These are phyloP conservation scores for Falciphora oryzae DNA, from an alignment of 2,329 filamentous ascomycete genomes.

Conservation along the genomic window DNA sequence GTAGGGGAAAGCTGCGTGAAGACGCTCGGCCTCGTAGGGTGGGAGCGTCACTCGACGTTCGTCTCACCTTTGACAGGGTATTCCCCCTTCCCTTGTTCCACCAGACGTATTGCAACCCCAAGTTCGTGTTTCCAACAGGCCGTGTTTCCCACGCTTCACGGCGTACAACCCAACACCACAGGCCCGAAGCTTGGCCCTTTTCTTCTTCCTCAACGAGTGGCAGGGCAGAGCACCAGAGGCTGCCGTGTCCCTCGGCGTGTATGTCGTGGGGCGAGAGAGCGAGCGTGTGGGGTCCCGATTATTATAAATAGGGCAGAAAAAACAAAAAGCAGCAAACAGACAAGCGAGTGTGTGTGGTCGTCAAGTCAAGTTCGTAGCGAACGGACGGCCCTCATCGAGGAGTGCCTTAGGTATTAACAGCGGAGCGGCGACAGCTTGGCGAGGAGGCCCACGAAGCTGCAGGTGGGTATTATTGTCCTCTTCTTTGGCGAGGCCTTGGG, in stretches of 20 bases:
- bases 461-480: not conserved
- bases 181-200: not conserved
- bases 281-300: not conserved
- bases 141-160: not conserved
- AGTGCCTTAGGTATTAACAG: slow-evolving; percentile 7
- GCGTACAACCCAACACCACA: not conserved
- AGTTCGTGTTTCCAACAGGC: not conserved
- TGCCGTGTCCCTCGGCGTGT: not conserved
- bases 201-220: not conserved
- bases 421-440: slow-evolving; percentile 1
- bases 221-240: not conserved
- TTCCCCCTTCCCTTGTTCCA: not conserved
- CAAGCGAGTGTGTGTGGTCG: not conserved
- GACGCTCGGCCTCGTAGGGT: not conserved
- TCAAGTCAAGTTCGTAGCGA: slow-evolving; percentile 8
- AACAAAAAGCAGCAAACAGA: not conserved
- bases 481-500: not conserved
- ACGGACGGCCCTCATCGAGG: slow-evolving; percentile 10
- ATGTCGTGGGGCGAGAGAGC: not conserved
- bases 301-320: not conserved
- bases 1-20: not conserved
- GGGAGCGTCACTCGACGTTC: not conserved
- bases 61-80: not conserved
- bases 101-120: not conserved
- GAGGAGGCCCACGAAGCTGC: not conserved